Conservation (phyloP, 2,329 filamentous ascomycete species). For the Zasmidium angulare region DNA sequence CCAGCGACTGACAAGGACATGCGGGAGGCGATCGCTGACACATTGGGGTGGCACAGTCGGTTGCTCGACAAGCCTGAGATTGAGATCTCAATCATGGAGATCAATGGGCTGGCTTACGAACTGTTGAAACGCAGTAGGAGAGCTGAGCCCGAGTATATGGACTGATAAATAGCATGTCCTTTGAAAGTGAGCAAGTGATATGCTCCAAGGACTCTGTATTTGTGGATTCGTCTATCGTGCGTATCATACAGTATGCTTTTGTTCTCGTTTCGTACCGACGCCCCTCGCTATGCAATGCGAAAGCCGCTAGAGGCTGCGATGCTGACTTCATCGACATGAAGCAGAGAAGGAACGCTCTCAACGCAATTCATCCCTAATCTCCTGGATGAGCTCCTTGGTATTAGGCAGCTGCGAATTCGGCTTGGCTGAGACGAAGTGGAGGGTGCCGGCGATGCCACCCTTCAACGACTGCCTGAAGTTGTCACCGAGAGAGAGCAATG, state of each 20-base stretch:
- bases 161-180: constrained; percentile 1
- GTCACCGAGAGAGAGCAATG: constrained; percentile 63
- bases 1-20: constrained; percentile 32
- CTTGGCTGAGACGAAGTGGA: constrained; percentile 48
- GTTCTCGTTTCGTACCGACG: background rate
- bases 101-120: constrained; percentile 32
- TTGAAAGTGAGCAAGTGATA: background rate
- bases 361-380: constrained; percentile 55
- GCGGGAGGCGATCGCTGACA: constrained; percentile 31
- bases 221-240: background rate
- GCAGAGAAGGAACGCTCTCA: constrained; percentile 4
- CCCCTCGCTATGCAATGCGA: constrained; percentile 6
- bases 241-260: background rate
- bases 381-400: constrained; percentile 58
- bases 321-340: background rate
- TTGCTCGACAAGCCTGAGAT: constrained; percentile 30
- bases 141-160: constrained; percentile 22
- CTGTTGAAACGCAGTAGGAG: constrained; percentile 26
- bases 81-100: constrained; percentile 28
- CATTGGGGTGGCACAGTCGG: constrained; percentile 24
- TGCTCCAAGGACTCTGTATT: background rate
- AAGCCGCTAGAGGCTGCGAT: background rate
- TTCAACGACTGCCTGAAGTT: constrained; percentile 59
- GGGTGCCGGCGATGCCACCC: constrained; percentile 56
- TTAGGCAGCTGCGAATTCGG: constrained; percentile 59